Evolutionary conservation across 768 basidiomycete genomes (phyloP), one percentile per base, ranked within the genome.

Genomic region (Podaxis carcinomalis): DNA sequence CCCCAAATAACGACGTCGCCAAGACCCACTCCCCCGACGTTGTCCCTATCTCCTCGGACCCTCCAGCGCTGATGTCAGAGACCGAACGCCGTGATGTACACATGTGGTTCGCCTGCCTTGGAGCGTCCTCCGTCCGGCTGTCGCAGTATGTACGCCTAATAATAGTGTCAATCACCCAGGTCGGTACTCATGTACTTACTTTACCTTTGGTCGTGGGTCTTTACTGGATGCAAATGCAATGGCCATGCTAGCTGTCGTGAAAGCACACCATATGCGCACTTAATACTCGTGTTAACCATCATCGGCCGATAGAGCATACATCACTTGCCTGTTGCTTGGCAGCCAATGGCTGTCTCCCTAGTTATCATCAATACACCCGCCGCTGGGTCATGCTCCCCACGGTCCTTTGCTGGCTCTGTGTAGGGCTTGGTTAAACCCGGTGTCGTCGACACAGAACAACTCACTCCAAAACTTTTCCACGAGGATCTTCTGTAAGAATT

Each of bases 231-330:
- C 83, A 66, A 87, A 91, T 32, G 82, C 90, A 57, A 93, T 77
- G 0, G 91, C 89, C 90, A 93, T 92, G 69, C 88, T 90, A 19
- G 84, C 77, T 25, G 92, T 87, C 5, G 92, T 93, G 73, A 93
- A 93, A 42, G 85, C 89, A 68, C 91, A 92, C 89, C 90, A 93
- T 39, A 92, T 72, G 36, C 89, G 83, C 32, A 81, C 90, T 89
- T 44, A 13, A 46, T 13, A 5, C 27, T 32, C 23, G 37, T 36
- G n/a, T 57, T 19, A 50, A 39, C 42, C 39, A 37, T 44, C 23
- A 39, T 5, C 14, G 37, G 19, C 35, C 19, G 16, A 13, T 36
- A 47, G 56, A 21, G 62, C 63, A 27, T 21, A 40, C 7, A 44
- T 46, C 32, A 51, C 67, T 57, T 47, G 69, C 69, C 69, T 19